phyloP scores from a whole-genome alignment of 768 basidiomycete species.

The Pleurotus citrinopileatus region DNA sequence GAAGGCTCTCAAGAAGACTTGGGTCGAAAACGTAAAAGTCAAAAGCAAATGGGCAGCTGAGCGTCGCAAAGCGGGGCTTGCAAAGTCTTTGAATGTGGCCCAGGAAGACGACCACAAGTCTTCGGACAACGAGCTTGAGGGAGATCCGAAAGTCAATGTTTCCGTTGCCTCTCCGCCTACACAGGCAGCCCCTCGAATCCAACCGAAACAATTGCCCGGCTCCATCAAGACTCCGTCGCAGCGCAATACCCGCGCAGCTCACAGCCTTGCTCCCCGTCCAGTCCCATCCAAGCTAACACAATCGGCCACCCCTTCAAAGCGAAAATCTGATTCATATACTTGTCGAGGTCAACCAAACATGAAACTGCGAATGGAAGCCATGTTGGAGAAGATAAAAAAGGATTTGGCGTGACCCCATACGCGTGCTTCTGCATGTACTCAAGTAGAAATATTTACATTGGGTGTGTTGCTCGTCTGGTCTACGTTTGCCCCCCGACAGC shows the following conservation, averaged over 20 bases:
- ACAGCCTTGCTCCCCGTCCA: too few relatives aligned
- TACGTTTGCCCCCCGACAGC: constrained; percentile 29
- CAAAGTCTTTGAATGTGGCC: not conserved
- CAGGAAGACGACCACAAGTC: constrained; percentile 17
- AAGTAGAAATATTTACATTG: not conserved
- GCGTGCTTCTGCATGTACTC: not conserved
- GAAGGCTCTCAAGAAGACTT: constrained; percentile 75
- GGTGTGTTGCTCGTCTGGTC: constrained; percentile 31
- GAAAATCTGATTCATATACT: constrained; percentile 1
- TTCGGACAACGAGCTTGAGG: constrained; percentile 16
- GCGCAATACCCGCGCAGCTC: too few relatives aligned
- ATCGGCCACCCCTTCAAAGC: too few relatives aligned
- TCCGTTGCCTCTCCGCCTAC: constrained; percentile 17
- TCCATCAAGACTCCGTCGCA: too few relatives aligned
- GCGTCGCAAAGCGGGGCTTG: constrained; percentile 47
- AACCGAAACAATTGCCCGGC: not conserved
- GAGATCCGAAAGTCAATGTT: not conserved
- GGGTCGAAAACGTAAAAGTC: constrained; percentile 75
- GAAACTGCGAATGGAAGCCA: constrained; percentile 82
- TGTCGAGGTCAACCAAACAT: constrained; percentile 59
- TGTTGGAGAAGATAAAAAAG: constrained; percentile 82
- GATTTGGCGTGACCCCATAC: constrained; percentile 23
- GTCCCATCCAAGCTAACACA: not conserved
- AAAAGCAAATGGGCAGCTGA: constrained; percentile 76
- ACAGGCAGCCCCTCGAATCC: not conserved